A percentile compares a stretch with the other conserved stretches of the same genome.
Evolutionary conservation across 2,329 filamentous ascomycete genomes (phyloP).

Genomic region (Sclerotiophoma versabilis): DNA sequence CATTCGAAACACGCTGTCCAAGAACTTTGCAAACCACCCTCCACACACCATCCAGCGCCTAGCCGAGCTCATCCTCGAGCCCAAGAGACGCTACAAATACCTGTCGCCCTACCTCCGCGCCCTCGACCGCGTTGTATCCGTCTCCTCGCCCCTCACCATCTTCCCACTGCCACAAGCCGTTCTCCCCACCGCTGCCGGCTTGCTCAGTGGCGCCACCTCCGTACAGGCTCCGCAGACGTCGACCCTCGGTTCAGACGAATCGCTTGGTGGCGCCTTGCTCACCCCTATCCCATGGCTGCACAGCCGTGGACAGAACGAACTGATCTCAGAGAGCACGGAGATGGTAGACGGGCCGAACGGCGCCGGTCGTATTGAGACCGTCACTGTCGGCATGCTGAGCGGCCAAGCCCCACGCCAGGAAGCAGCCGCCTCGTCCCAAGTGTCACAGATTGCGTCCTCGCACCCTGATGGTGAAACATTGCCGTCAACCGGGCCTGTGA

Average conservation of each 20-base stretch:
- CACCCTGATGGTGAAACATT: constrained; percentile 48
- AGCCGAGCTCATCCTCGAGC: constrained; percentile 81
- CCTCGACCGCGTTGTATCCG: constrained; percentile 86
- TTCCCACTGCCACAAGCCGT: constrained; percentile 81
- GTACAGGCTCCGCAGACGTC: constrained; percentile 48
- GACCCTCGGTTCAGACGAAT: constrained; percentile 80
- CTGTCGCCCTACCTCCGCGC: constrained; percentile 88
- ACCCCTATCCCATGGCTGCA: constrained; percentile 92
- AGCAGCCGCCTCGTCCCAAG: constrained; percentile 9
- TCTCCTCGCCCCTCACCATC: constrained; percentile 79
- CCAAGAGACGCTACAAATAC: constrained; percentile 79
- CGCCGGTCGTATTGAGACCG: constrained; percentile 79
- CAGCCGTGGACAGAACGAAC: constrained; percentile 60
- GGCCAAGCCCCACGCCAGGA: constrained; percentile 20
- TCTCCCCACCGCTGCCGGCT: constrained; percentile 55
- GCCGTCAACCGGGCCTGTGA: constrained; percentile 53
- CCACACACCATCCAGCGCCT: constrained; percentile 94
- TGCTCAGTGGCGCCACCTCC: constrained; percentile 67
- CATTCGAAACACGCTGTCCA: constrained; percentile 62
- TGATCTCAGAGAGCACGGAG: constrained; percentile 77
- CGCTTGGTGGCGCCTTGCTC: constrained; percentile 84
- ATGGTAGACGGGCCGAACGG: constrained; percentile 84
- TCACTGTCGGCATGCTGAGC: constrained; percentile 70
- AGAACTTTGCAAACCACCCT: constrained; percentile 74
- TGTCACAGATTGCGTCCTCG: constrained; percentile 41